phyloP scores from a whole-genome alignment of 208 protist genomes.

The Leishmania tropica region DNA sequence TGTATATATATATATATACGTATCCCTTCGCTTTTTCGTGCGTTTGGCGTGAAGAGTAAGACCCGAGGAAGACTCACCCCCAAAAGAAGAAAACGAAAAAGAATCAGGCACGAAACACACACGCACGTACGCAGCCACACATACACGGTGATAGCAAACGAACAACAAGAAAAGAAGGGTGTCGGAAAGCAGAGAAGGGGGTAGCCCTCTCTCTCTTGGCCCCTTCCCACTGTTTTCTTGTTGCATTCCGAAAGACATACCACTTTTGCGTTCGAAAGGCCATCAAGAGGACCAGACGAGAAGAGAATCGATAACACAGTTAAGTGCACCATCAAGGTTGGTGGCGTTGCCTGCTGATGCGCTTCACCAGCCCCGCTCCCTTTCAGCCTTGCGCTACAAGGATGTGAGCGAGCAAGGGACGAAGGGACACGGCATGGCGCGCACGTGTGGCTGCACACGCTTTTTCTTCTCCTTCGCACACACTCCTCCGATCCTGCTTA shows the following conservation, averaged over 20 bases:
- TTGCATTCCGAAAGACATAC: neutral
- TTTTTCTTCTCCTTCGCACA: neutral
- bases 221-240: neutral
- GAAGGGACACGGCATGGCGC: neutral
- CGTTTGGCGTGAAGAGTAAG: neutral
- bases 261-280: neutral
- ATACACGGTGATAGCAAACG: neutral
- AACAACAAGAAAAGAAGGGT: neutral
- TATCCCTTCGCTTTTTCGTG: no score
- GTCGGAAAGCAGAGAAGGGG: neutral
- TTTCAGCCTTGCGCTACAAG: neutral
- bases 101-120: neutral
- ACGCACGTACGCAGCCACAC: neutral
- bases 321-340: neutral
- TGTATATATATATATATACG: neutral
- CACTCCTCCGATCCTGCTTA: slow-evolving; percentile 4
- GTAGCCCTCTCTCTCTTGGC: neutral
- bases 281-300: neutral
- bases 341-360: neutral
- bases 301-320: neutral
- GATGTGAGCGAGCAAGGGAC: neutral
- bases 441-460: neutral
- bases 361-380: neutral
- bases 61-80: neutral
- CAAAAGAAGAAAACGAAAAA: neutral